Base-by-base conservation (phyloP, 2,329 filamentous ascomycete species). In the Sporothrix brasiliensis region DNA sequence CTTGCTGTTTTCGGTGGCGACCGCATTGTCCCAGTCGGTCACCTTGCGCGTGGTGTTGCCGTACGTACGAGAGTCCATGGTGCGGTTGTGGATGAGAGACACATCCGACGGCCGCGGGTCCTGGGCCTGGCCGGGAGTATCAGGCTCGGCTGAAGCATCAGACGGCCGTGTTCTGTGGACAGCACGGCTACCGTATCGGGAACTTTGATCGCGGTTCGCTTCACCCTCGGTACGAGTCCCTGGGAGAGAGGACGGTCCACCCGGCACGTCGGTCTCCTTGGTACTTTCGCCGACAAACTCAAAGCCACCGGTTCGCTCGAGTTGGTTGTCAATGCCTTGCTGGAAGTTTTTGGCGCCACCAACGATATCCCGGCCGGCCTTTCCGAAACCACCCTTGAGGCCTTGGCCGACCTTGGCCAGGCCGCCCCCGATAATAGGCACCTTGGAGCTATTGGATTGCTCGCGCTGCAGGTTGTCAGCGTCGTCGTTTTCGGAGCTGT, bases 281-380 rank as follows among this genome's bases (percentile, higher is more conserved):
- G 27, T n/a, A 13, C 14, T 39, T 30, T 74, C 72, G 74, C 4
- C 68, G 24, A 79, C 78, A 70, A 77, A 78, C 72, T 74, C 80
- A 73, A 88, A 88, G 0, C 86, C 86, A 71, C 88, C 86, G 0
- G 84, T 87, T 4, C 83, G 84, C 68, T 85, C 86, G 24, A 89
- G 75, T 13, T 83, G 83, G 30, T 79, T 79, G 44, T 87, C 85
- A 3, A 89, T 78, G 4, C 83, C 85, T 14, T 83, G 81, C 1
- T 82, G 82, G 2, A 85, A 74, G 19, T 83, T 81, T 68, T 82
- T 86, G 47, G 80, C 80, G 14, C 82, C 82, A 27, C 80, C 82
- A 14, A 81, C 70, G 34, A 86, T 76, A 3, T 81, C 84, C 13
- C 80, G 79, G n/a, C 83, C 81, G 5, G 81, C 82, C 65, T 79